Percentiles rank a stretch among this genome's conserved stretches.
These are phyloP conservation scores for Angomonas desouzai DNA, from an alignment of 208 protist genomes.

Conservation along the genomic window DNA sequence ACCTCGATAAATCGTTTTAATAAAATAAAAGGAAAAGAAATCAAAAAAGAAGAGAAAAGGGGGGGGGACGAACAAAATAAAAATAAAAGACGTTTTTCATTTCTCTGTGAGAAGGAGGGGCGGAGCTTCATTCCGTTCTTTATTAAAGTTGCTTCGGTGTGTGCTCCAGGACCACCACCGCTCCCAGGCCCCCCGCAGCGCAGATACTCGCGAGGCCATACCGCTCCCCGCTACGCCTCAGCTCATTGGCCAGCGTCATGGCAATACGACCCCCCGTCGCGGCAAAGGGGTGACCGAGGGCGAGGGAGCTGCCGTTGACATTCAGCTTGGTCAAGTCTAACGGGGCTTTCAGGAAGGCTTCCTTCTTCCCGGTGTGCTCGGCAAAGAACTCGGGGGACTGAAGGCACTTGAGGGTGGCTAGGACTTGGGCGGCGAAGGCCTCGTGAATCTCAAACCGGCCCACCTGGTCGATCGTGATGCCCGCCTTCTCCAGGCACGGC, in stretches of 20 bases:
- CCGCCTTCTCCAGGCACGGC: conserved; percentile 55
- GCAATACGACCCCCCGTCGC: conserved; percentile 82
- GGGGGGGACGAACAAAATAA: neutral
- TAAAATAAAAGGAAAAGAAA: conserved; percentile 19
- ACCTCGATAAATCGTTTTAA: neutral
- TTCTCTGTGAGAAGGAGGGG: too few species aligned
- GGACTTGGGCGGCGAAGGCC: conserved; percentile 86
- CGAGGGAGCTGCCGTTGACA: conserved; percentile 74
- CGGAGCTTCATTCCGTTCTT: too few species aligned
- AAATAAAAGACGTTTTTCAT: neutral
- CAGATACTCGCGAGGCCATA: conserved; percentile 85
- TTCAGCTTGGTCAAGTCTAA: conserved; percentile 78
- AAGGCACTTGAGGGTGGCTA: conserved; percentile 71
- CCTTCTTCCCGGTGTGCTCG: conserved; percentile 27
- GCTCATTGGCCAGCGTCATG: conserved; percentile 69
- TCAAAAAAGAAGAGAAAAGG: conserved; percentile 15
- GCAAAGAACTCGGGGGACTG: conserved; percentile 71
- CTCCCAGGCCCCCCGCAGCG: conserved; percentile 81
- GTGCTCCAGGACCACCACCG: conserved; percentile 70
- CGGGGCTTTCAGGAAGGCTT: conserved; percentile 35
- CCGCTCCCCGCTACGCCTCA: conserved; percentile 70
- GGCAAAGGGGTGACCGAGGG: conserved; percentile 86
- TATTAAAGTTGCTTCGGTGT: too few species aligned
- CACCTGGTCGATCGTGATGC: conserved; percentile 69
- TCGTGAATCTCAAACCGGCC: conserved; percentile 89